Evolutionary conservation across 805 yeast genomes (phyloP), one percentile per base, ranked within the genome.

Genomic region (Candida nemodendra): DNA sequence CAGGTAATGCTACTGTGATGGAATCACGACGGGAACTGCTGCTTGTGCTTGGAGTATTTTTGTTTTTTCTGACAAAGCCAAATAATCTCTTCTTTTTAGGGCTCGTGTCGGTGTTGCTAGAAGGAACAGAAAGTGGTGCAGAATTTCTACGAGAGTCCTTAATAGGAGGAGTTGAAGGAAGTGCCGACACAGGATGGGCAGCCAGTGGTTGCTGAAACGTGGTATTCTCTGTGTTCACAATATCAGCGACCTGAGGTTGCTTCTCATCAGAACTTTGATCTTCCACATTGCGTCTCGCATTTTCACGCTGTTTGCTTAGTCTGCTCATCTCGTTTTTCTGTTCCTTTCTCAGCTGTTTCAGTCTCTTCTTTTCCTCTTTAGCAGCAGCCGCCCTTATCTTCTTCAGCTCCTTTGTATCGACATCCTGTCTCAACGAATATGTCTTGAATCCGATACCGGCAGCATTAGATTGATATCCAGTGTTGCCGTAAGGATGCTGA

Each of bases 391-490:
- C 44, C 27, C 34, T 42, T 26, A 38, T 36, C 31, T 43, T 47
- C 30, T 43, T 42, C 29, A 43, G 26, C 33, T 44, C 51, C 24
- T 48, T 39, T 8, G 30, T 18, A 28, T 48, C 43, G 8, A 45
- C 33, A 19, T 39, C 29, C 18, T 49, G 58, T 31, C 65, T 48
- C 28, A 62, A 27, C 5, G 64, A 58, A 32, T 62, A 59, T 5
- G 55, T 45, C 12, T 42, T 46, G 34, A 63, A 61, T 9, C 62
- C 64, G 4, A 48, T 24, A 14, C 60, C 62, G 3, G 41, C 37
- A 8, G 60, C 60, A 42, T 60, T 58, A 0, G 62, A 56, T 15
- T 50, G 47, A 27, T 57, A 57, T 21, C 24, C 24, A 9, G 36
- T 9, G 15, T 22, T 6, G 21, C 26, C 13, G 16, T 18, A 23